Percentiles rank a stretch among this genome's conserved stretches.
phyloP scores from a whole-genome alignment of 2,329 filamentous ascomycete species.

The Thielaviopsis euricoi region DNA sequence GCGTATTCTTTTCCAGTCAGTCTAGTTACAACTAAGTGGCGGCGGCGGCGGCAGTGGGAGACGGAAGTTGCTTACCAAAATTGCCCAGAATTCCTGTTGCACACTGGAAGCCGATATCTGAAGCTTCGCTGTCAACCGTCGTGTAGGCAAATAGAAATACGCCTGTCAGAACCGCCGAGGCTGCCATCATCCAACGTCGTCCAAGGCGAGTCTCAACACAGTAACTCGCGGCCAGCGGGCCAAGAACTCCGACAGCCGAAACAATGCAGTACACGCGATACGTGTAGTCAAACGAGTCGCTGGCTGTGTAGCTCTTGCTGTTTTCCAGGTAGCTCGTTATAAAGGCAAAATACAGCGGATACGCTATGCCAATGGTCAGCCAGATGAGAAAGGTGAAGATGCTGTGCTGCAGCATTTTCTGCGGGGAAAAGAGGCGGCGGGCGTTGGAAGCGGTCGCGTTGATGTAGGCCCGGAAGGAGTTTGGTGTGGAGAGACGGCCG shows the following conservation, averaged over 20 bases:
- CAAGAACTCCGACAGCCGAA: slow-evolving; percentile 23
- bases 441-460: slow-evolving; percentile 15
- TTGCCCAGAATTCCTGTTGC: slow-evolving; percentile 14
- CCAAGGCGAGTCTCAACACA: slow-evolving; percentile 16
- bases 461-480: not conserved
- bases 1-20: slow-evolving; percentile 12
- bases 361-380: slow-evolving; percentile 29
- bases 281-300: slow-evolving; percentile 17
- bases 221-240: slow-evolving; percentile 25
- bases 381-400: slow-evolving; percentile 25
- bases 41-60: slow-evolving; percentile 25
- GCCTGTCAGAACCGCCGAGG: slow-evolving; percentile 20
- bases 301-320: slow-evolving; percentile 18
- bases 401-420: slow-evolving; percentile 20
- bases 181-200: slow-evolving; percentile 1
- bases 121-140: slow-evolving; percentile 21
- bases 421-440: slow-evolving; percentile 18
- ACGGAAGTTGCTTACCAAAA: slow-evolving; percentile 21
- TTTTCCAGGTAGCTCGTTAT: slow-evolving; percentile 28
- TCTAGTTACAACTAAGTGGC: not conserved
- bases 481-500: too few relatives aligned
- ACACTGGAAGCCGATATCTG: slow-evolving; percentile 23
- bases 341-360: slow-evolving; percentile 30
- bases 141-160: slow-evolving; percentile 31
- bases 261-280: slow-evolving; percentile 23